Evolutionary conservation across 2,329 filamentous ascomycete species (phyloP), one percentile per base, ranked within the genome.

Genomic region (Hypoxylon sp.): DNA sequence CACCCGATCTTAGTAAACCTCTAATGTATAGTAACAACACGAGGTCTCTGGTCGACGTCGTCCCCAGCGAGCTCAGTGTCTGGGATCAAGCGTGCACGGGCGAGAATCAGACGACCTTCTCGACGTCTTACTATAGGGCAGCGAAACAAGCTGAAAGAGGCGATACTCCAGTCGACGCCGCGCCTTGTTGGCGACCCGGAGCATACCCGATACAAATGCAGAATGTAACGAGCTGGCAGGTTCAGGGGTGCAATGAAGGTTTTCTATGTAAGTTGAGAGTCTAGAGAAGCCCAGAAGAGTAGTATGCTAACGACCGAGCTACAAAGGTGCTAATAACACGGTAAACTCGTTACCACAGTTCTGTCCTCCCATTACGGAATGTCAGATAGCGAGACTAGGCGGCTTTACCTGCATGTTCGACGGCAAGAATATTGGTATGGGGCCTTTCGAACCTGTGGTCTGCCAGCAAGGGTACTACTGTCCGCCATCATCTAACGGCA

Each of bases 391-490:
- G 2, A 75, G 81, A 54, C 54, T 81, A 1, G 73, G 75, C 0
- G 78, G 79, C 0, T 61, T 67, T 7, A 72, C 77, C 2, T 82
- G 80, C 60, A 30, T 53, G 1, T 69, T 76, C 3, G 20, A 75
- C 0, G 78, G 77, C 20, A 64, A 40, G 4, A 82, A 81, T 53
- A 72, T 79, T 14, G 78, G 70, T 1, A 82, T 83, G 81, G 81
- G 81, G 0, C 78, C 77, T 2, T 82, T 83, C 53, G 85, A 87
- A 65, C 85, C 85, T 0, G 76, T 83, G 2, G 72, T 86, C 6
- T 87, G 85, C 69, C 77, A 78, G 40, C 68, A 78, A 36, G 84
- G 84, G 2, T 77, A 73, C 52, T 86, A 85, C 65, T 87, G 85
- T 51, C 84, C 84, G 1, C 45, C 54, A 1, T 57, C 64, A 22